Evolutionary conservation across 768 basidiomycete species (phyloP).

Genomic region (Guyanaporus albipodus): DNA sequence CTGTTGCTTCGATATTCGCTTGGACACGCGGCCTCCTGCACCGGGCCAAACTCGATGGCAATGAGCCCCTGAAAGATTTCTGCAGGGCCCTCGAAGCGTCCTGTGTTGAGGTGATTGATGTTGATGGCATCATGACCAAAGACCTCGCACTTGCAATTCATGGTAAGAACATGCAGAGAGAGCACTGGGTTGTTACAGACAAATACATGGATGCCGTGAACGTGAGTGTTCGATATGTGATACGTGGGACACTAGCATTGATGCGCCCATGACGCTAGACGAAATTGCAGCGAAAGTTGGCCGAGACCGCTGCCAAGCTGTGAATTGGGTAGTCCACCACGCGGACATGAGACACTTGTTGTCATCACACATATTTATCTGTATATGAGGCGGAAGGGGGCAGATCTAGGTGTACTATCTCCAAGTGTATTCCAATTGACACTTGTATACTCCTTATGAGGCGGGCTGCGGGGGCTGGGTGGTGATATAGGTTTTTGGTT

Average conservation of each 20-base stretch:
- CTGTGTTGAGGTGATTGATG: slow-evolving; percentile 88
- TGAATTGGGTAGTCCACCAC: slow-evolving; percentile 6
- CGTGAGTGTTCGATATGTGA: slow-evolving; percentile 41
- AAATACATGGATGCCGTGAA: slow-evolving; percentile 93
- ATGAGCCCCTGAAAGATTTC: slow-evolving; percentile 68
- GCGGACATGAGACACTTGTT: slow-evolving; percentile 12
- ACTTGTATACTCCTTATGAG: background rate
- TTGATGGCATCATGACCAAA: slow-evolving; percentile 94
- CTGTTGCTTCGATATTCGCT: slow-evolving; percentile 96
- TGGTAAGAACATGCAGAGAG: slow-evolving; percentile 85
- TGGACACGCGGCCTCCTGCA: slow-evolving; percentile 96
- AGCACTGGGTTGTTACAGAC: slow-evolving; percentile 96
- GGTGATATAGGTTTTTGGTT: background rate
- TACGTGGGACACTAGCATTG: slow-evolving; percentile 3
- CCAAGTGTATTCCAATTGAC: slow-evolving; percentile 14
- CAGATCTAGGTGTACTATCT: slow-evolving; percentile 21
- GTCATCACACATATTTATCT: slow-evolving; percentile 10
- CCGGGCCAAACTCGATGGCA: slow-evolving; percentile 88
- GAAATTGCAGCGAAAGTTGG: slow-evolving; percentile 45
- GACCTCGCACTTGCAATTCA: slow-evolving; percentile 94
- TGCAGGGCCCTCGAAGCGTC: slow-evolving; percentile 77
- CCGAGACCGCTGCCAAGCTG: slow-evolving; percentile 21
- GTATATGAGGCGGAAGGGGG: slow-evolving; percentile 4
- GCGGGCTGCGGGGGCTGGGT: slow-evolving; percentile 5
- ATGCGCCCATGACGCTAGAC: slow-evolving; percentile 29